A percentile compares a stretch with the other conserved stretches of the same genome.
Conservation (phyloP, 495 filamentous ascomycete genomes). For the Massariosphaeria phaeospora region DNA sequence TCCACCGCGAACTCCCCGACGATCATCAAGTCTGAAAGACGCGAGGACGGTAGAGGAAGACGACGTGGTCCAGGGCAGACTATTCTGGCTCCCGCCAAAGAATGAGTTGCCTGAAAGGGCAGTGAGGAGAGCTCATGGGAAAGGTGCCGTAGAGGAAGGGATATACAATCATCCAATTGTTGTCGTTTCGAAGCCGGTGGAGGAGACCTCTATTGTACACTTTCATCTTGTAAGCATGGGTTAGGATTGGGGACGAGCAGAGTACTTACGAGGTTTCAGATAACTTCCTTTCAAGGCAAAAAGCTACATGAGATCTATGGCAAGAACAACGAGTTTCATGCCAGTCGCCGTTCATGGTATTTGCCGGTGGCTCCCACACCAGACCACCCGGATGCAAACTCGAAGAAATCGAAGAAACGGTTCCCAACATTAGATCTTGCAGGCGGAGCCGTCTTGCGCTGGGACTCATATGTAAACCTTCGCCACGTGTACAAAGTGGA, state of each 20-base stretch:
- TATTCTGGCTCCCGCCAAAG: constrained; percentile 29
- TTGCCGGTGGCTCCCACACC: constrained; percentile 26
- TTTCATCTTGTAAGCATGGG: constrained; percentile 26
- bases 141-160: constrained; percentile 28
- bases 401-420: constrained; percentile 24
- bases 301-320: constrained; percentile 29
- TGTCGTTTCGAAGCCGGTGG: constrained; percentile 16
- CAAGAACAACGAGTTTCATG: constrained; percentile 30
- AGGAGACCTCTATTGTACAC: constrained; percentile 17
- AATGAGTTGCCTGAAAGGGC: constrained; percentile 19
- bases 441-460: constrained; percentile 12
- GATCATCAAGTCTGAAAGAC: constrained; percentile 9
- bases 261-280: constrained; percentile 16
- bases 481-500: constrained; percentile 24
- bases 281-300: constrained; percentile 32
- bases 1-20: neutral
- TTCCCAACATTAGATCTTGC: constrained; percentile 21
- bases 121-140: constrained; percentile 28
- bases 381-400: constrained; percentile 27
- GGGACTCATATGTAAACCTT: constrained; percentile 31
- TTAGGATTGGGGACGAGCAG: too few relatives aligned
- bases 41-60: constrained; percentile 9
- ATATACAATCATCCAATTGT: constrained; percentile 32
- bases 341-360: constrained; percentile 23
- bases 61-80: constrained; percentile 23